Percentiles rank a stretch among this genome's conserved stretches.
phyloP scores from a whole-genome alignment of 257 asterid genomes.

The Fraxinus americana region DNA sequence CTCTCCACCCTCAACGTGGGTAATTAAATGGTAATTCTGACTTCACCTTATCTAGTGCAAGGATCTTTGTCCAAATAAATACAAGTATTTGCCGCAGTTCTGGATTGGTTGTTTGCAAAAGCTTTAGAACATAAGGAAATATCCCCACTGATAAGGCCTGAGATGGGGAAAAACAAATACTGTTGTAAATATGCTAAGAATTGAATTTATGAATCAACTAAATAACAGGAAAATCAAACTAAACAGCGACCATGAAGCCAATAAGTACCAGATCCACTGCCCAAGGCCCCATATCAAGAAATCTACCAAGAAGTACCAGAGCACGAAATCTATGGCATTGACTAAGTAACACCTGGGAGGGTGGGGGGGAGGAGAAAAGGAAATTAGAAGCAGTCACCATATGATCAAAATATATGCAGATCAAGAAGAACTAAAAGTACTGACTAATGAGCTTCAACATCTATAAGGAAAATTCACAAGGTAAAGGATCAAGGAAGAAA shows the following conservation, averaged over 20 bases:
- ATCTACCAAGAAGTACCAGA: conserved; percentile 97
- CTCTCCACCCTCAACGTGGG: not conserved
- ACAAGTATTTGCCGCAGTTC: conserved; percentile 97
- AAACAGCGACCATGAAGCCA: conserved; percentile 13
- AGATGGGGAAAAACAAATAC: conserved; percentile 20
- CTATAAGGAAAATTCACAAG: not conserved
- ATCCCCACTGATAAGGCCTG: conserved; percentile 99
- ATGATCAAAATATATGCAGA: conserved; percentile 3
- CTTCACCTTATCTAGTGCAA: conserved; percentile 90
- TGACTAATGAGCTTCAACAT: not conserved
- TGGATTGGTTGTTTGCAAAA: conserved; percentile 89
- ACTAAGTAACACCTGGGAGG: conserved; percentile 84
- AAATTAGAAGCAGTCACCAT: not conserved
- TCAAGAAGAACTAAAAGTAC: not conserved
- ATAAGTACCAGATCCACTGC: conserved; percentile 91
- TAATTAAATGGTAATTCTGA: conserved; percentile 2
- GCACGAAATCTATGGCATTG: conserved; percentile 99
- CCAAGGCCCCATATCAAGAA: conserved; percentile 99
- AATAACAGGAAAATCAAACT: conserved; percentile 2
- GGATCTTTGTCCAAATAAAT: conserved; percentile 97
- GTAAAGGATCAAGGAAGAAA: not conserved
- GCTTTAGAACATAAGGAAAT: conserved; percentile 96
- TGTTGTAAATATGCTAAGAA: conserved; percentile 14
- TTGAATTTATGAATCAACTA: conserved; percentile 12
- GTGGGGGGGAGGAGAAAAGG: conserved; percentile 14